phyloP scores from a whole-genome alignment of 1,284 basidiomycete species.

The Butyriboletus pseudospeciosus region DNA sequence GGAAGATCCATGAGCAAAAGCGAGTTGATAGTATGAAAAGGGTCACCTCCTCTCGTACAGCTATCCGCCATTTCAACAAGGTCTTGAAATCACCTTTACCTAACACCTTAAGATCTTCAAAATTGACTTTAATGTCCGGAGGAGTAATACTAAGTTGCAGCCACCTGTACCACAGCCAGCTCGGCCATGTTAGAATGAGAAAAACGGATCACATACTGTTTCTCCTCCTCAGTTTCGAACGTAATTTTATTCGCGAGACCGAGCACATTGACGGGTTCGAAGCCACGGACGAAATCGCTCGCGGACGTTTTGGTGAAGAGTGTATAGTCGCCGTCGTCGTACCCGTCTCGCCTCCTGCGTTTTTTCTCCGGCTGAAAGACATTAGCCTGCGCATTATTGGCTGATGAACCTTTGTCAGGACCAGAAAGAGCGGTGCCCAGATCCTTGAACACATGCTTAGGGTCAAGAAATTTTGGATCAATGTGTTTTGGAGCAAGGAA shows the following conservation, averaged over 20 bases:
- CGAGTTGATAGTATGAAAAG: neutral
- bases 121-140: constrained; percentile 76
- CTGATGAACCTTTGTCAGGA: constrained; percentile 47
- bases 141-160: constrained; percentile 69
- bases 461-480: constrained; percentile 98
- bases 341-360: constrained; percentile 88
- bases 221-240: constrained; percentile 83
- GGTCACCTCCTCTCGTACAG: constrained; percentile 76
- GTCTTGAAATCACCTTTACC: constrained; percentile 97
- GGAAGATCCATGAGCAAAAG: constrained; percentile 3
- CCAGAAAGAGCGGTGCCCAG: constrained; percentile 51
- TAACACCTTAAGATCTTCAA: constrained; percentile 92
- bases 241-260: constrained; percentile 83
- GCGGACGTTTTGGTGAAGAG: constrained; percentile 78
- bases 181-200: constrained; percentile 3
- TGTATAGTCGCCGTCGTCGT: constrained; percentile 92
- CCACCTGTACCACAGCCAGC: constrained; percentile 50
- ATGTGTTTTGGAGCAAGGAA: constrained; percentile 95
- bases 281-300: constrained; percentile 67
- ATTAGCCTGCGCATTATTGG: constrained; percentile 71
- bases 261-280: constrained; percentile 78
- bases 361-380: constrained; percentile 99
- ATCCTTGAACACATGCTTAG: constrained; percentile 98
- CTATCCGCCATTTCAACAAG: constrained; percentile 86
- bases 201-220: constrained; percentile 48